Base-by-base conservation (phyloP, 2,329 filamentous ascomycete species). In the Sporothrix schenckii region DNA sequence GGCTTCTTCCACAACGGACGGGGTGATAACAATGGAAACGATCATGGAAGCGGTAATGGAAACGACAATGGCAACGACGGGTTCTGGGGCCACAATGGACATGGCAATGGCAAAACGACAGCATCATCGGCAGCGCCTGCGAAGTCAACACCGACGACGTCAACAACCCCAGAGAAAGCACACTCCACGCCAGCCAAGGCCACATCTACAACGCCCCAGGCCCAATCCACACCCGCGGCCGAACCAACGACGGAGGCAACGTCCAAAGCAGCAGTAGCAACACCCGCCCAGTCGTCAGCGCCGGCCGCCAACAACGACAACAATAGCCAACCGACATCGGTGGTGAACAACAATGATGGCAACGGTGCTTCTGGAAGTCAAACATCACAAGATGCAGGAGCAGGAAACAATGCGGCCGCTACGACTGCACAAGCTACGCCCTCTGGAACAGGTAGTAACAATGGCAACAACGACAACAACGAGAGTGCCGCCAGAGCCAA, bases 151-250 rank as follows among this genome's bases (percentile, higher is more conserved):
- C 50, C 50, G 2, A 24, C 60, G 1, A 66, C 47, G 10, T 27
- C 65, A 16, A 39, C 56, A 4, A 68, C 69, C 9, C 13, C 69
- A 0, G n/a, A 24, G 16, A 70, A 39, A n/a, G 21, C 52, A n/a
- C 14, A 61, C 10, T 24, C 68, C 19, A 63, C 16, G n/a, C 58
- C 65, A 13, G 65, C 52, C 30, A 27, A 49, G 24, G 50, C 60
- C 2, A 49, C 65, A 5, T n/a, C 52, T 4, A 41, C 65, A 21
- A n/a, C 68, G 5, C 24, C 21, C 6, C 14, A 53, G 16, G 24
- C 53, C 21, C 49, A 21, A 6, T 41, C 54, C 3, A 30, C 63
- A 63, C 34, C 69, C 3, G 47, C 54, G 24, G 34, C 63, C 9
- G 65, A 50, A 24, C 56, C 65, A 19, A 39, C 53, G 44, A 49